Evolutionary conservation across 768 basidiomycete species (phyloP).

Genomic region (Lactifluus volemus): DNA sequence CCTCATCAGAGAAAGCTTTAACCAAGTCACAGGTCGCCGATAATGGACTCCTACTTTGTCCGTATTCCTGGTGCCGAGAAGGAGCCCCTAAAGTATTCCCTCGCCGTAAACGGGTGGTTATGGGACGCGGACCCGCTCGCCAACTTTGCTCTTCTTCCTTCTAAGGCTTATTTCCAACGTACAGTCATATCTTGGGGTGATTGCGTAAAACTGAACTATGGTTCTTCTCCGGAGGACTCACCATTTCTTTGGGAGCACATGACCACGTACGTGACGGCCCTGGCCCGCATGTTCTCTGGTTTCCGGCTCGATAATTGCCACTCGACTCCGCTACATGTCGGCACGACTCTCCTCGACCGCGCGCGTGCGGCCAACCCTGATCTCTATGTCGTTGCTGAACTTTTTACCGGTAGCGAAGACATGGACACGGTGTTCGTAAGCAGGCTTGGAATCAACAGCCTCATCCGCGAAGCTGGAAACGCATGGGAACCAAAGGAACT

Average conservation of each 20-base stretch:
- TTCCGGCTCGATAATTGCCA: slow-evolving; percentile 99
- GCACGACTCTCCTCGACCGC: slow-evolving; percentile 87
- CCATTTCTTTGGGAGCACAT: slow-evolving; percentile 85
- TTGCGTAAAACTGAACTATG: slow-evolving; percentile 97
- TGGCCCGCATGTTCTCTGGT: slow-evolving; percentile 84
- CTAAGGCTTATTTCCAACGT: slow-evolving; percentile 90
- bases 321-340: slow-evolving; percentile 94
- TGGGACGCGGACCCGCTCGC: slow-evolving; percentile 92
- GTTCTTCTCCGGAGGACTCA: slow-evolving; percentile 41
- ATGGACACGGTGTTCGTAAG: slow-evolving; percentile 90
- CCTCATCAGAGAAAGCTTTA: neutral
- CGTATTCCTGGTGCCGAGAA: slow-evolving; percentile 49
- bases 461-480: slow-evolving; percentile 94
- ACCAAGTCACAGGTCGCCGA: slow-evolving; percentile 47
- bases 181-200: slow-evolving; percentile 98
- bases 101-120: slow-evolving; percentile 99
- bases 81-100: slow-evolving; percentile 50
- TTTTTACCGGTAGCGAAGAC: slow-evolving; percentile 93
- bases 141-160: slow-evolving; percentile 88
- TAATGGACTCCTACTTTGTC: slow-evolving; percentile 92
- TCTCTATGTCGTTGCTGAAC: slow-evolving; percentile 93
- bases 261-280: slow-evolving; percentile 68
- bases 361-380: slow-evolving; percentile 84
- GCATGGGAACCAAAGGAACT: slow-evolving; percentile 84
- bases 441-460: slow-evolving; percentile 84